These are phyloP conservation scores for Chalciporus sp. DNA, from an alignment of 1,284 basidiomycete genomes.

Conservation along the genomic window DNA sequence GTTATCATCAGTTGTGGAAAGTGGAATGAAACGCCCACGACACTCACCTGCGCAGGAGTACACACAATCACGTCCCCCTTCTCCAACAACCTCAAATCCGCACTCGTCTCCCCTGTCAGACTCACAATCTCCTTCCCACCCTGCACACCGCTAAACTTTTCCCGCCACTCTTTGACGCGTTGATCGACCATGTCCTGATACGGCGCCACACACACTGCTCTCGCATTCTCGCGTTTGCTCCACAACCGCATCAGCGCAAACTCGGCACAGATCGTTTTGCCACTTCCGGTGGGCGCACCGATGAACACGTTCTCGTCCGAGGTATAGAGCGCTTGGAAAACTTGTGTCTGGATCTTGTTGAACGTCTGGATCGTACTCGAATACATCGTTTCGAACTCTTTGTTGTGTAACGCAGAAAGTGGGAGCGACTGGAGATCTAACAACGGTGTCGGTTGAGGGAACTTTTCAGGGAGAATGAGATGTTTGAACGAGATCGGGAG, in stretches of 20 bases:
- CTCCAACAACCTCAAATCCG: constrained; percentile 89
- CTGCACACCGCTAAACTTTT: constrained; percentile 81
- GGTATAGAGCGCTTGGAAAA: constrained; percentile 96
- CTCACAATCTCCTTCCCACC: constrained; percentile 93
- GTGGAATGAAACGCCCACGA: neutral
- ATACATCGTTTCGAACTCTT: constrained; percentile 88
- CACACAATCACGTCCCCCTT: constrained; percentile 93
- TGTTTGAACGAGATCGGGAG: constrained; percentile 98
- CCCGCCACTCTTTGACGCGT: constrained; percentile 86
- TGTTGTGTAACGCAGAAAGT: constrained; percentile 88
- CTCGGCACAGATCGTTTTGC: constrained; percentile 97
- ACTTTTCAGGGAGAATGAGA: constrained; percentile 95
- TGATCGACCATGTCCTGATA: constrained; percentile 97
- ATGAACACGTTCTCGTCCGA: constrained; percentile 96
- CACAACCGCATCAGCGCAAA: constrained; percentile 92
- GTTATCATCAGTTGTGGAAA: constrained; percentile 14
- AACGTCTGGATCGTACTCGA: constrained; percentile 77
- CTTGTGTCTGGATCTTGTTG: constrained; percentile 99
- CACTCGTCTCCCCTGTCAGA: constrained; percentile 93
- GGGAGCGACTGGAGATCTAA: constrained; percentile 94
- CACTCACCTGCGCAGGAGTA: constrained; percentile 79
- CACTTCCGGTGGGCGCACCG: constrained; percentile 94
- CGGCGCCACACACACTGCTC: constrained; percentile 97
- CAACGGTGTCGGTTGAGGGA: constrained; percentile 90
- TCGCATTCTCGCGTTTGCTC: constrained; percentile 83